Conservation (phyloP, 768 basidiomycete genomes). For the Kwoniella shandongensis region DNA sequence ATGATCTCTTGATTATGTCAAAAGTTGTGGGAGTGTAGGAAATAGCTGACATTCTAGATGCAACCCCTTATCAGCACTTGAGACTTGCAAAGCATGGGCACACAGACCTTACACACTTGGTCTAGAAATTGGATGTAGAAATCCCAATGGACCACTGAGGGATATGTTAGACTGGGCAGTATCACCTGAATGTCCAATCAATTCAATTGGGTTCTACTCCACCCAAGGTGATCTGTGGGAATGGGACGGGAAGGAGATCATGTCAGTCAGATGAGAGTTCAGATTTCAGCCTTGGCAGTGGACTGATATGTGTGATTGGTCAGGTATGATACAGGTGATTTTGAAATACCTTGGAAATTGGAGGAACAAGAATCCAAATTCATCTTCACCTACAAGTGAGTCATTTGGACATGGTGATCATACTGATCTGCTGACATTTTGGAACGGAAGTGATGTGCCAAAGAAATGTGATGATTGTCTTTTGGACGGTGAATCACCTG, state of each 20-base stretch:
- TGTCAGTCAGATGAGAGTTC: conserved; percentile 3
- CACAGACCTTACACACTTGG: conserved; percentile 6
- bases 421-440: background rate
- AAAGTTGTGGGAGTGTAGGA: too few species aligned
- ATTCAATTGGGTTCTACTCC: conserved; percentile 15
- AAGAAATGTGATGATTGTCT: conserved; percentile 4
- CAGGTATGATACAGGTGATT: conserved; percentile 15
- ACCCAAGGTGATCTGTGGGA: conserved; percentile 12
- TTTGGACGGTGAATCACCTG: conserved; percentile 8
- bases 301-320: background rate
- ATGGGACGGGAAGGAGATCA: conserved; percentile 9
- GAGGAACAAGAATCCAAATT: conserved; percentile 3
- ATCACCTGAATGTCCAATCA: conserved; percentile 12
- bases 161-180: conserved; percentile 12
- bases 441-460: background rate
- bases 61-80: too few species aligned
- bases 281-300: background rate
- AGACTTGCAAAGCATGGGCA: conserved; percentile 8
- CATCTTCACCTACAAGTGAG: conserved; percentile 7
- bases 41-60: too few species aligned
- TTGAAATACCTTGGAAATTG: conserved; percentile 7
- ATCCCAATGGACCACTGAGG: conserved; percentile 8
- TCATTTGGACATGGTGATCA: background rate
- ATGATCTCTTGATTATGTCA: too few species aligned
- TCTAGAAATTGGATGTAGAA: conserved; percentile 13